Percentiles rank a stretch among this genome's conserved stretches.
Evolutionary conservation across 371 early-diverging fungal species (phyloP).

Genomic region (Syncephalastrum racemosum): DNA sequence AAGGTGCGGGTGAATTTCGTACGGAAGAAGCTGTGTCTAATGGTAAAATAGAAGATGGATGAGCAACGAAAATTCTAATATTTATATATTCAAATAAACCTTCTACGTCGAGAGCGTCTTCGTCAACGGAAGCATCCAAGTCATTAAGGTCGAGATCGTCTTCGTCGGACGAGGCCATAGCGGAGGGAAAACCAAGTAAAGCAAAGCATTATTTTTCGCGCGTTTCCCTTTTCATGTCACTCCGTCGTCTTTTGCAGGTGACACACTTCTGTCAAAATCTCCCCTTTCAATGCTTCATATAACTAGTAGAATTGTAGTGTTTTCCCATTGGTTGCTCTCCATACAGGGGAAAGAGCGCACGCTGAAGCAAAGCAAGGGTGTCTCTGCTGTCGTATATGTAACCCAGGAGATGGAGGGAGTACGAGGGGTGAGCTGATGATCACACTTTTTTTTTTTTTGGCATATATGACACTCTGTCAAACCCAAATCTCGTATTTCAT

Average conservation of each 20-base stretch:
- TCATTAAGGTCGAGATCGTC: slow-evolving; percentile 46
- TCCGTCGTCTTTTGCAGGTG: neutral
- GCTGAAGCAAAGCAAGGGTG: neutral
- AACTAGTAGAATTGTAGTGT: too few species aligned
- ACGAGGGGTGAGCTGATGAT: too few species aligned
- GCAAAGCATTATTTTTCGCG: neutral
- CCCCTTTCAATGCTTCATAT: too few species aligned
- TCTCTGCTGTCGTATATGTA: too few species aligned
- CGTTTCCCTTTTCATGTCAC: too few species aligned
- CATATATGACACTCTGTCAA: slow-evolving; percentile 4
- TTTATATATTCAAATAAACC: slow-evolving; percentile 21
- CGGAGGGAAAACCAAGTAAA: neutral
- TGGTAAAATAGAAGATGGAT: neutral
- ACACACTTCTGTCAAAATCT: neutral
- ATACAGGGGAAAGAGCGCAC: neutral
- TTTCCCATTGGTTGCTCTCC: too few species aligned
- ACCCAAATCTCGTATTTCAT: too few species aligned
- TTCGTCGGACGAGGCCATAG: slow-evolving; percentile 48
- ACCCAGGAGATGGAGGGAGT: too few species aligned
- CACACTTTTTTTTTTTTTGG: slow-evolving; percentile 3
- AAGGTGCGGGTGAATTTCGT: slow-evolving; percentile 12
- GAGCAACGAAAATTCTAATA: too few species aligned
- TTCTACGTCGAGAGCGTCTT: slow-evolving; percentile 38
- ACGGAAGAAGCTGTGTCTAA: slow-evolving; percentile 5
- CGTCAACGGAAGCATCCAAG: slow-evolving; percentile 35